Percentiles rank a stretch among this genome's conserved stretches.
These are phyloP conservation scores for Extremus antarcticus DNA, from an alignment of 495 filamentous ascomycete species.

Conservation along the genomic window DNA sequence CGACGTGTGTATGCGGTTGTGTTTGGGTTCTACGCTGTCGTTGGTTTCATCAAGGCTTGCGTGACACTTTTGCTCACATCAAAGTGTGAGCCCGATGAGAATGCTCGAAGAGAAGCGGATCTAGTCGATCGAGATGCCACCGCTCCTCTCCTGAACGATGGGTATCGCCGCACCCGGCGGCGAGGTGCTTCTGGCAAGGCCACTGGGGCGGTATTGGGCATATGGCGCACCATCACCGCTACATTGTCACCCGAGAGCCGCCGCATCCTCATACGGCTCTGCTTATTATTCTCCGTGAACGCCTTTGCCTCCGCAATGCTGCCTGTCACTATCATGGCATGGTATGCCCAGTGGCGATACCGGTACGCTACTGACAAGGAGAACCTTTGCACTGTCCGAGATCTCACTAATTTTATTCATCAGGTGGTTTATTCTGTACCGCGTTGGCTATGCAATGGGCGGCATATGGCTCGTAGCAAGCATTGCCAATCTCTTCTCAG, in stretches of 20 bases:
- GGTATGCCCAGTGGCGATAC: constrained; percentile 10
- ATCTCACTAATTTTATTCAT: too few species aligned
- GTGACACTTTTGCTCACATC: constrained; percentile 48
- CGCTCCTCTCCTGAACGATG: constrained; percentile 38
- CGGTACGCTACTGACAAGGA: too few species aligned
- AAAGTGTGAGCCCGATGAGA: constrained; percentile 41
- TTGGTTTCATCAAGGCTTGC: constrained; percentile 57
- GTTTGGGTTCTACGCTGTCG: constrained; percentile 57
- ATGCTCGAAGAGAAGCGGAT: constrained; percentile 10
- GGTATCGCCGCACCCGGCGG: not conserved
- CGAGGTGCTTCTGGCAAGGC: not conserved
- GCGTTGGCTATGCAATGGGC: constrained; percentile 63
- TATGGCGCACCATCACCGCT: not conserved
- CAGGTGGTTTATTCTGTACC: constrained; percentile 49
- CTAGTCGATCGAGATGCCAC: constrained; percentile 6
- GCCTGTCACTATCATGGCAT: constrained; percentile 32
- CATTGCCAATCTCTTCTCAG: constrained; percentile 57
- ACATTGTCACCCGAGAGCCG: constrained; percentile 33
- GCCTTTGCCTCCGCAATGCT: constrained; percentile 68
- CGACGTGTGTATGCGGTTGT: constrained; percentile 47
- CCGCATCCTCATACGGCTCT: constrained; percentile 55
- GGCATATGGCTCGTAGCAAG: constrained; percentile 55
- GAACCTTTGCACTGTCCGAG: too few species aligned
- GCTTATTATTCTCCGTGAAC: constrained; percentile 67
- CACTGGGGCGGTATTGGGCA: not conserved